Base-by-base conservation (phyloP, 306 rosid species). In the Fragaria nilgerrensis region DNA sequence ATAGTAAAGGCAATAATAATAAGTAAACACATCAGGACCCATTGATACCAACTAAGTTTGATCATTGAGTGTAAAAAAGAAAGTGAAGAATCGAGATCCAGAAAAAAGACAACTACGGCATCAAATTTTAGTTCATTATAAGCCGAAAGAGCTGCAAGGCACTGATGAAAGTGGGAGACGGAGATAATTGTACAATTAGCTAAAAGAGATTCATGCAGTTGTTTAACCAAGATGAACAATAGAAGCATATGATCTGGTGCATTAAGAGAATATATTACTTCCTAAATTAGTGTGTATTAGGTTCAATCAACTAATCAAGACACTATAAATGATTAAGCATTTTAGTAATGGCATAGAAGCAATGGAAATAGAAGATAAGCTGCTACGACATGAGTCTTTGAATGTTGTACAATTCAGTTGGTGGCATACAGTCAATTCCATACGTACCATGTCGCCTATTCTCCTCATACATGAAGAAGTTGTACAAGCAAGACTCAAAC, bases 51-150 rank as follows among this genome's bases (percentile, higher is more conserved):
- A 74, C 63, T 36, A 22, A 56, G 25, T 22, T 14, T n/a, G 62
- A 48, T 56, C 15, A 56, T 68, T 49, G 27, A 67, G 75, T 9
- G 74, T 41, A 74, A 68, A 58, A 73, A 66, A 44, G 76, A 67
- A 67, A 67, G 72, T 66, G 72, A 77, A 66, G 66, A 36, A 70
- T 77, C 76, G 1, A 67, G 58, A 29, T 67, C 81, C 45, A 76
- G 49, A 39, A 13, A 13, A 43, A 72, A 63, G 56, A 39, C 73
- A 72, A 49, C 22, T 50, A 50, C 25, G 73, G 17, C 41, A 19
- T 16, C 55, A 3, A 44, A 25, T 74, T 62, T 43, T 43, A 62
- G 69, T 58, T 74, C 23, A 27, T 14, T 27, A 70, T 11, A n/a
- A 11, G 13, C 34, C 41, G n/a, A 32, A 49, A 32, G 62, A 29